Evolutionary conservation across 2,329 filamentous ascomycete species (phyloP), one percentile per base, ranked within the genome.

Genomic region (Zymoseptoria brevis): DNA sequence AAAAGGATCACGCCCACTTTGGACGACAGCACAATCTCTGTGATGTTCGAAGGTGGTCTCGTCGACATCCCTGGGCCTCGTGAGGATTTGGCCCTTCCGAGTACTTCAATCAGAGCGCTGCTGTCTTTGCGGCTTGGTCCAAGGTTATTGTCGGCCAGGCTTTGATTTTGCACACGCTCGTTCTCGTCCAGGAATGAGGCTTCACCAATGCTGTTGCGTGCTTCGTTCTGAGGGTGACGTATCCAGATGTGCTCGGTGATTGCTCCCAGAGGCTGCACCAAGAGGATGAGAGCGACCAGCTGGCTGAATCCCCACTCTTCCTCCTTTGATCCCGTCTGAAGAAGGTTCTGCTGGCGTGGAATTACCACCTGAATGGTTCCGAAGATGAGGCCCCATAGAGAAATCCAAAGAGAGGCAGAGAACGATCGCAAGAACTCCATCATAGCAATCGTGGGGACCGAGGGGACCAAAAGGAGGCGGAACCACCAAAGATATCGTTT

Each of bases 281-380:
- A 54, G 13, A 69, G 57, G 1, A 69, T 61, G 7, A 69, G 50
- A n/a, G 66, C 65, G 11, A 67, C 59, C 19, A 69, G 55, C 58
- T 69, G 67, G 5, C 67, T 66, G 50, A 69, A 69, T 1, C 57
- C 60, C 30, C 53, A 48, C 21, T 54, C 50, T 59, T 66, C 30
- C 61, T 57, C 7, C 45, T 26, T n/a, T 54, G 50, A 6, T 21
- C 53, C 4, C 60, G 50, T 0, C 24, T 55, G 19, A 58, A 54
- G 45, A 60, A 57, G 29, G 61, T 61, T n/a, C 19, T 59, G 22
- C 35, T 56, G 19, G 5, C 67, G 57, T 4, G 67, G 66, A 4
- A 67, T 60, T 5, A 67, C 19, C 9, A 68, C 63, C 26, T 69
- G 66, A 48, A 69, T 59, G 13, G 61, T 64, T 1, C 67, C 67